Evolutionary conservation across 306 rosid species (phyloP), one percentile per base, ranked within the genome.

Genomic region (Cucumis hystrix): DNA sequence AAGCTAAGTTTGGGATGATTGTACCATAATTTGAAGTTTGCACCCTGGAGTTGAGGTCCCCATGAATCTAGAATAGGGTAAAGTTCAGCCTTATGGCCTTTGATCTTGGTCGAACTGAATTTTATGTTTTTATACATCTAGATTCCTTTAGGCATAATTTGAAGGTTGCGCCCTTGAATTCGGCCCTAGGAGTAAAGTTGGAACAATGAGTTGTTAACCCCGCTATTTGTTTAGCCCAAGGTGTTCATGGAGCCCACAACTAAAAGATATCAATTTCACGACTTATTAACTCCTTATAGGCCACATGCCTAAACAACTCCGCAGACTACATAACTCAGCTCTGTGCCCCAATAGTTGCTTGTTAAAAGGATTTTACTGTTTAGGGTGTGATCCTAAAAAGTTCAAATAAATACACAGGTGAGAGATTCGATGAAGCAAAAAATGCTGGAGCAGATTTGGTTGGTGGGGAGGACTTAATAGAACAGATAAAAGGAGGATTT

Each of bases 381-480:
- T 15, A 52, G 62, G 15, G 28, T 5, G 5, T 6, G 1, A 30
- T 30, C 6, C 14, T 30, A 54, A 52, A 9, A 17, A 37, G 49
- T 33, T 52, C 21, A 54, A 52, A 17, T 57, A 61, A 78, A 65
- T 82, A 79, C 72, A 73, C 81, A 96, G 99, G 99, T 83, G 99
- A 96, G 77, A 89, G 65, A 80, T 90, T 96, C 23, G 99, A 96
- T 40, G 99, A 96, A 83, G 99, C 99, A 10, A 96, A 96, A 86
- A 87, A 77, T 79, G 98, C 98, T 2, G 99, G 99, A 84, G 99
- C 99, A 13, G 99, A 96, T 88, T 78, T 96, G 85, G 99, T 96
- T 76, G 99, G 99, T 84, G 99, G 99, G 78, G 99, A 96, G 76
- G 99, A 96, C 87, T 86, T 92, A 88, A 96, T 96, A 85, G 97